Conservation (phyloP, 805 yeast genomes). For the Ogataea parapolymorpha region DNA sequence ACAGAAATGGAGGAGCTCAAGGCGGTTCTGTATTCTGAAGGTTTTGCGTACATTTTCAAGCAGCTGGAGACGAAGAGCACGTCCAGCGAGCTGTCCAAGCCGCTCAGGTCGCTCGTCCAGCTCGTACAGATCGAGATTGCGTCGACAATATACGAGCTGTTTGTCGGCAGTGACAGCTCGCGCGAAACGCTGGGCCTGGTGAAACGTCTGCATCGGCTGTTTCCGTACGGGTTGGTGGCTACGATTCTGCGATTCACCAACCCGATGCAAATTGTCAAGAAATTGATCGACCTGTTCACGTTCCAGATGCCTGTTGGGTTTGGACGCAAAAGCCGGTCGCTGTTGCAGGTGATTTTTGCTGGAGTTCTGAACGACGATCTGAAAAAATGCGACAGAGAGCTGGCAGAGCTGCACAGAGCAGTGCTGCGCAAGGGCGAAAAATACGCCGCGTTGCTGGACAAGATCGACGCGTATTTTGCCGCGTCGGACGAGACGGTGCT, state of each 20-base stretch:
- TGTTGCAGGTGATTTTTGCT: slow-evolving; percentile 71
- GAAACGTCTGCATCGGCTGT: slow-evolving; percentile 64
- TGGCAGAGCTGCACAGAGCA: slow-evolving; percentile 43
- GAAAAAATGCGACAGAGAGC: slow-evolving; percentile 53
- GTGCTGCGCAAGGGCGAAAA: slow-evolving; percentile 22
- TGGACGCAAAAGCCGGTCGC: slow-evolving; percentile 43
- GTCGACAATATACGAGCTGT: slow-evolving; percentile 75
- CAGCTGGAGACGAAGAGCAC: slow-evolving; percentile 58
- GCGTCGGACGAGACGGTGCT: slow-evolving; percentile 27
- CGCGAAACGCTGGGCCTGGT: slow-evolving; percentile 71
- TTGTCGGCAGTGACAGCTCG: slow-evolving; percentile 78
- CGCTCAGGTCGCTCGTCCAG: slow-evolving; percentile 66
- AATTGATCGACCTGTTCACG: slow-evolving; percentile 75
- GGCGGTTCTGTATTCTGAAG: slow-evolving; percentile 34
- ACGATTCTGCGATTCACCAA: slow-evolving; percentile 80
- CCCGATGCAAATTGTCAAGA: slow-evolving; percentile 80
- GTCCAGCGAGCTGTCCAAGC: slow-evolving; percentile 59
- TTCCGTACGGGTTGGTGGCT: slow-evolving; percentile 78
- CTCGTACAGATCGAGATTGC: slow-evolving; percentile 84
- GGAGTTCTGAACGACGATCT: slow-evolving; percentile 74
- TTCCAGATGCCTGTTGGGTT: slow-evolving; percentile 66
- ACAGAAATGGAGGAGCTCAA: slow-evolving; percentile 42
- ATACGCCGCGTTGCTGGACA: slow-evolving; percentile 16
- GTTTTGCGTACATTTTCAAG: slow-evolving; percentile 56
- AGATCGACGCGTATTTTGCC: slow-evolving; percentile 31